Base-by-base conservation (phyloP, 2,329 filamentous ascomycete species). In the Pseudogymnoascus sp. region DNA sequence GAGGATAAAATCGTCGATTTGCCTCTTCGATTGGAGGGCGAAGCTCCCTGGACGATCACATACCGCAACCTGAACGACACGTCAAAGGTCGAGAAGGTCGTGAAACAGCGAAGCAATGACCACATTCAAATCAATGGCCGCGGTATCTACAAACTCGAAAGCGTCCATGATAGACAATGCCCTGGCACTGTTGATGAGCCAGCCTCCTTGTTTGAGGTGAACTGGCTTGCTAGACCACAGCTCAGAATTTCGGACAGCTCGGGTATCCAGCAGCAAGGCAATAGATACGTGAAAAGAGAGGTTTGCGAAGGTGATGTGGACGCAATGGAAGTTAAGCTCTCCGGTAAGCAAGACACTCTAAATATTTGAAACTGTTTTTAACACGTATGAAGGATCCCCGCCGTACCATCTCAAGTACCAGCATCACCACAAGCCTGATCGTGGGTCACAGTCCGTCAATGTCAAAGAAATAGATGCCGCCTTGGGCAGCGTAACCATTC, bases 261-360 rank as follows among this genome's bases (percentile, higher is more conserved):
- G 3, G 82, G 86, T 54, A 79, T 90, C 54, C 77, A 77, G 9
- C 74, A 80, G 36, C 77, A 79, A 14, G 78, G 77, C 7, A 77
- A 79, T 28, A 79, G 80, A 35, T 89, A 87, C 70, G 72, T 86
- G 67, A 95, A 95, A 74, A 82, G 86, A 41, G 87, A 92, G 63
- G 87, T 99, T 30, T 99, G 94, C 70, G 92, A 99, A 76, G 93
- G 93, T 30, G 93, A 97, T 64, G 89, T 96, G 69, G 93, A 97
- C 72, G 86, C 86, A 3, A 86, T 97, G 61, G 92, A 97, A 69
- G 78, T 99, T 60, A 81, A 82, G 43, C 81, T 99, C 64, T 83
- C 83, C 71, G 93, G 91, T 84, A 82, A 75, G 80, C 71, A 54
- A 54, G 28, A 54, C 47, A 54, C 18, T 35, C 28, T 18, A 54